phyloP scores from a whole-genome alignment of 805 yeast species.

The Suhomyces sp. region DNA sequence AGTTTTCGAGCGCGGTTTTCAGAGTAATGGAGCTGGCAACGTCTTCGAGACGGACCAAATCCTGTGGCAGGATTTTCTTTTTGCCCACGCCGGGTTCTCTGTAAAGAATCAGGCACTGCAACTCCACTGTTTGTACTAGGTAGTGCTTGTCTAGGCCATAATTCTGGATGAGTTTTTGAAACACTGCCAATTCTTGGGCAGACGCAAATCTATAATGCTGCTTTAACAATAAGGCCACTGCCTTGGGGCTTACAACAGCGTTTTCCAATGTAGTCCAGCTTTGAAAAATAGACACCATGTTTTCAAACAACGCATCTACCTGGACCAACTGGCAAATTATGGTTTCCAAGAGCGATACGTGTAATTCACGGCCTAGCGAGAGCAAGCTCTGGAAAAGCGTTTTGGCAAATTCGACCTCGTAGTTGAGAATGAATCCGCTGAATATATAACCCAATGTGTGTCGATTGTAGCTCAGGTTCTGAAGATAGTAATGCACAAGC shows the following conservation, averaged over 20 bases:
- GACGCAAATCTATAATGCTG: constrained; percentile 32
- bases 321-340: constrained; percentile 22
- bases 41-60: constrained; percentile 18
- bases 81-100: constrained; percentile 24
- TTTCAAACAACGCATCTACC: constrained; percentile 32
- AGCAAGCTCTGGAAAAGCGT: constrained; percentile 22
- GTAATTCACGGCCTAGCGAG: constrained; percentile 20
- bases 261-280: constrained; percentile 23
- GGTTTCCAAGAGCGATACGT: constrained; percentile 25
- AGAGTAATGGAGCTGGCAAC: constrained; percentile 13
- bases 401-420: constrained; percentile 33
- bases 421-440: constrained; percentile 28
- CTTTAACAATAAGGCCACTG: constrained; percentile 24
- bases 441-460: constrained; percentile 27
- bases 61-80: constrained; percentile 24
- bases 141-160: constrained; percentile 20
- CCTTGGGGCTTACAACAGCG: constrained; percentile 16
- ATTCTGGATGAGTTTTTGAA: constrained; percentile 19
- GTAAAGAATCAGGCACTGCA: constrained; percentile 23
- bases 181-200: constrained; percentile 19
- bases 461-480: constrained; percentile 18
- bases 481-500: constrained; percentile 20
- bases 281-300: constrained; percentile 18
- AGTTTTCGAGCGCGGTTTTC: constrained; percentile 19
- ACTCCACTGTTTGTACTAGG: constrained; percentile 20